phyloP scores from a whole-genome alignment of 208 protist species.

The Leishmania gerbilli region DNA sequence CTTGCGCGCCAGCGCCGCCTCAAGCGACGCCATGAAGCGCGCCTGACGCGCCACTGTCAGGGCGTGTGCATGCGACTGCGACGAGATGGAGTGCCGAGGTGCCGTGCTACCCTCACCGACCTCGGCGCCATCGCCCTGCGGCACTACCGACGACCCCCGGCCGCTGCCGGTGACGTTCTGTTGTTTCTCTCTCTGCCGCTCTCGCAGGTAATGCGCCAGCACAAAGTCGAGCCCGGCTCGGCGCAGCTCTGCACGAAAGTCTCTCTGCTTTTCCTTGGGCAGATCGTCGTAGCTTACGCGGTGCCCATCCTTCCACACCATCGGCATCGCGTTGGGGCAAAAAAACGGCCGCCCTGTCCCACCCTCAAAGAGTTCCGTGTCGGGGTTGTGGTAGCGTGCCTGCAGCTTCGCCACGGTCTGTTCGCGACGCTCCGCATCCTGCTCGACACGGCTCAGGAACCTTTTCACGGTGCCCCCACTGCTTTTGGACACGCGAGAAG shows the following conservation, averaged over 20 bases:
- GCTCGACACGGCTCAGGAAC: constrained; percentile 39
- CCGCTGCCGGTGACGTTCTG: constrained; percentile 7
- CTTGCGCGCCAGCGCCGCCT: constrained; percentile 29
- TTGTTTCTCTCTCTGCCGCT: constrained; percentile 16
- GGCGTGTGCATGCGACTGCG: background rate
- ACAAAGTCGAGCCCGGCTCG: constrained; percentile 36
- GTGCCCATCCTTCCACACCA: constrained; percentile 43
- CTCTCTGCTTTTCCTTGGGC: constrained; percentile 36
- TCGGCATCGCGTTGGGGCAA: constrained; percentile 65
- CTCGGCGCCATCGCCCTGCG: background rate
- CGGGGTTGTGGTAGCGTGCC: constrained; percentile 33
- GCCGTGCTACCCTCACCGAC: background rate
- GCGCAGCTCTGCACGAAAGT: constrained; percentile 35
- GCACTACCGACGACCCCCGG: background rate
- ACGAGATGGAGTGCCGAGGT: background rate
- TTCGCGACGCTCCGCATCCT: constrained; percentile 44
- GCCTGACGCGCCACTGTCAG: constrained; percentile 10
- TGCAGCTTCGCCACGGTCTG: constrained; percentile 30
- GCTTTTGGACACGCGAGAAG: constrained; percentile 4
- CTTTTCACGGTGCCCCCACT: constrained; percentile 13
- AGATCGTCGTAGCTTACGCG: constrained; percentile 54
- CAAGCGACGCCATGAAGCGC: constrained; percentile 33
- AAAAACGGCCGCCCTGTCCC: constrained; percentile 64
- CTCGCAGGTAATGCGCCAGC: constrained; percentile 34
- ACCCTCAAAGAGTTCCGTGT: constrained; percentile 32